A percentile compares a stretch with the other conserved stretches of the same genome.
These are phyloP conservation scores for Eurotiales sp. DNA, from an alignment of 2,329 filamentous ascomycete species.

Conservation along the genomic window DNA sequence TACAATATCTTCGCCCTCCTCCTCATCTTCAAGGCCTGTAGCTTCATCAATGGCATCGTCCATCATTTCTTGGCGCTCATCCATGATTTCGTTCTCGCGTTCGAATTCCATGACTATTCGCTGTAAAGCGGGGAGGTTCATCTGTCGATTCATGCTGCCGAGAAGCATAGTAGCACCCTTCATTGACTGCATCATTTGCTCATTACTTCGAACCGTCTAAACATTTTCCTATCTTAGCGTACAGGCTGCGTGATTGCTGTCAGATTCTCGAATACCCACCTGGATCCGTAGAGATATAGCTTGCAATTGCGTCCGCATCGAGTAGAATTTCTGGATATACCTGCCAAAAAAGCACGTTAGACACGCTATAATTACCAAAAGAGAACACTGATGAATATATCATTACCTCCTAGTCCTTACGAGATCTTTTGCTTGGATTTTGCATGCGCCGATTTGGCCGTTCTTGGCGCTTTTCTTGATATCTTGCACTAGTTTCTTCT, in stretches of 20 bases:
- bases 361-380: not conserved
- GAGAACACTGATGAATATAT: not conserved
- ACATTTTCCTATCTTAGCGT: not conserved
- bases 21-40: slow-evolving; percentile 84
- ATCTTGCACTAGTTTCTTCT: slow-evolving; percentile 92
- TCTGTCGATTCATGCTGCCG: slow-evolving; percentile 94
- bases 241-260: not conserved
- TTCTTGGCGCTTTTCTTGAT: slow-evolving; percentile 99
- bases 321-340: slow-evolving; percentile 97
- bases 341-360: slow-evolving; percentile 39
- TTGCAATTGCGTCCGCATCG: slow-evolving; percentile 95
- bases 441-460: slow-evolving; percentile 96
- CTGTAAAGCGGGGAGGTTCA: slow-evolving; percentile 94
- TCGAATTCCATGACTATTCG: slow-evolving; percentile 99
- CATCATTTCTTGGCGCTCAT: slow-evolving; percentile 99
- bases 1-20: slow-evolving; percentile 94
- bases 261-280: slow-evolving; percentile 59
- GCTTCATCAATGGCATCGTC: slow-evolving; percentile 97
- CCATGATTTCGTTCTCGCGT: slow-evolving; percentile 98
- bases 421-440: slow-evolving; percentile 96
- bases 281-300: slow-evolving; percentile 93
- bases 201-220: slow-evolving; percentile 93
- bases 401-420: slow-evolving; percentile 76
- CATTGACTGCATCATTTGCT: slow-evolving; percentile 99
- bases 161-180: slow-evolving; percentile 91